phyloP scores from a whole-genome alignment of 345 rosid species.

The Geranium rotundifolium region DNA sequence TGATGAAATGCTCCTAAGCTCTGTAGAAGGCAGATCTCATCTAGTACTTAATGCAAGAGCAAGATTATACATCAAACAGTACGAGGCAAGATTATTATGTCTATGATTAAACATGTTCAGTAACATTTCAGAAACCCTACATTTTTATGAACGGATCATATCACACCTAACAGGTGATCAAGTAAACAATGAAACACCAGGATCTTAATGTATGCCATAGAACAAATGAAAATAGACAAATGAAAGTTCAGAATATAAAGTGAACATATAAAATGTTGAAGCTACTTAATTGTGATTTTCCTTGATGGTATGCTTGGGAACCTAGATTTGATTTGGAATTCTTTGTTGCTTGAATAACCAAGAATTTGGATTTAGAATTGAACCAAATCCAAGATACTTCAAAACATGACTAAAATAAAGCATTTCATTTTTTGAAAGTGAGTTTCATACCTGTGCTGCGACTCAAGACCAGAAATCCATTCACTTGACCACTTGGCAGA shows the following conservation, averaged over 20 bases:
- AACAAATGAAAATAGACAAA: not conserved
- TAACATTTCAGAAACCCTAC: not conserved
- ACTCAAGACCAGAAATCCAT: too few species aligned
- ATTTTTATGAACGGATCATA: not conserved
- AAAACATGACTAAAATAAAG: too few species aligned
- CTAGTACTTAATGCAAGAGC: not conserved
- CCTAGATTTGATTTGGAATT: too few species aligned
- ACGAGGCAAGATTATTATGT: not conserved
- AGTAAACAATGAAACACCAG: not conserved
- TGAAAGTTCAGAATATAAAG: not conserved
- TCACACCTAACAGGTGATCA: not conserved
- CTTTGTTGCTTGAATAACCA: too few species aligned
- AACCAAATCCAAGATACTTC: too few species aligned
- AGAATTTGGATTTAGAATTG: too few species aligned
- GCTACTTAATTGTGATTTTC: not conserved
- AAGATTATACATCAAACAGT: not conserved
- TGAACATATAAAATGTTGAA: not conserved
- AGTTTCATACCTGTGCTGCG: too few species aligned
- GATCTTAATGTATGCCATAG: not conserved
- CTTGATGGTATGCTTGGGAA: too few species aligned
- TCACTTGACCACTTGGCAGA: too few species aligned
- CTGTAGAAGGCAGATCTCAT: not conserved
- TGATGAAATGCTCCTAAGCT: too few species aligned
- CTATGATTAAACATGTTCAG: not conserved
- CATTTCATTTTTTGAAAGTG: too few species aligned